Base-by-base conservation (phyloP, 2,329 filamentous ascomycete genomes). In the Leptographium procerum region DNA sequence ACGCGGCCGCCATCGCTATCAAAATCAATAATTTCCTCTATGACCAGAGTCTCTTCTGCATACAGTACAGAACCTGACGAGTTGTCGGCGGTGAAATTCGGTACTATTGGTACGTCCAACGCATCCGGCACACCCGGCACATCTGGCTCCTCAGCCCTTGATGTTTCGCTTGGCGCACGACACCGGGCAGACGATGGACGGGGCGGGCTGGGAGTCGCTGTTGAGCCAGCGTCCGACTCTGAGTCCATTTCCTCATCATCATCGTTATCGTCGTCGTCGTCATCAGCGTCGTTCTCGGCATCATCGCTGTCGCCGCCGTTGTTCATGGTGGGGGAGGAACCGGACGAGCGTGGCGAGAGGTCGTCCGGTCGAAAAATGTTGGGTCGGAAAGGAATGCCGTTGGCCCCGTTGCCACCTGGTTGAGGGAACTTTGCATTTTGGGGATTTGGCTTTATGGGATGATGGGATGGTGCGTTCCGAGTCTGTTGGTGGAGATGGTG, bases 1-100 rank as follows among this genome's bases (percentile, higher is more conserved):
- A 73, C 65, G 22, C 71, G 71, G 5, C 76, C 75, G 47, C 70
- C 71, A 29, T 75, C 75, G 63, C 71, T 73, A 58, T 77, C 75
- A 57, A 77, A 71, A 61, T 79, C 71, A 64, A 65, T 70, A 28
- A 74, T 60, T 56, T 75, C 77, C 60, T 80, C 77, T 33, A 80
- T 69, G 13, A 69, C 65, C 43, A 79, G 72, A 40, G 65, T 62
- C 14, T 61, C 58, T 24, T 65, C 61, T 7, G 52, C 52, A 5
- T 57, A 14, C 14, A 57, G 33, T 7, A 56, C 28, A 45, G 33
- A 45, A 26, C 33, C 22, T 10, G 52, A 19, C 4, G 34, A n/a
- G 8, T n/a, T 22, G 26, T 26, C 36, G 19, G 14, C 16, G n/a
- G 13, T n/a, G 22, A 31, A 5, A 19, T 13, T n/a, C 2, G 54